These are phyloP conservation scores for Mycosphaerella arachidis DNA, from an alignment of 2,329 filamentous ascomycete genomes.

Conservation along the genomic window DNA sequence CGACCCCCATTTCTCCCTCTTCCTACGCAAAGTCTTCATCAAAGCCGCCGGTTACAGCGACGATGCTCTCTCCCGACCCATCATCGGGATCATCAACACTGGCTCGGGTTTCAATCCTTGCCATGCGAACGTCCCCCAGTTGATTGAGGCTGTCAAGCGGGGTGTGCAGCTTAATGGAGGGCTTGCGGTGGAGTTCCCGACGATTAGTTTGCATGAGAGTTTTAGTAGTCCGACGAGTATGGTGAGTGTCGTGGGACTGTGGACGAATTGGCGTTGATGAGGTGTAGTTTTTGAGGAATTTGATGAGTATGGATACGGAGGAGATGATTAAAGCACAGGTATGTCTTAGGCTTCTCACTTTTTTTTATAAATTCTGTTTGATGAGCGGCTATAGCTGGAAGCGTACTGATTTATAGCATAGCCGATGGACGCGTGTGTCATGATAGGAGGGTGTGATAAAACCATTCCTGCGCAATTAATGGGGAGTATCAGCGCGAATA, in stretches of 20 bases:
- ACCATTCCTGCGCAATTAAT: conserved; percentile 70
- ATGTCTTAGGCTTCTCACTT: conserved; percentile 55
- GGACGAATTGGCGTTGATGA: too few species aligned
- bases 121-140: conserved; percentile 66
- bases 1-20: conserved; percentile 69
- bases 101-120: conserved; percentile 70
- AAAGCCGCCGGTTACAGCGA: conserved; percentile 71
- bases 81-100: conserved; percentile 72
- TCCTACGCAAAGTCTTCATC: conserved; percentile 72
- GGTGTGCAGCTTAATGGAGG: conserved; percentile 65
- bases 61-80: conserved; percentile 64
- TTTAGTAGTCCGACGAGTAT: conserved; percentile 70
- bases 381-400: not conserved
- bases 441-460: conserved; percentile 63
- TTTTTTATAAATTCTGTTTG: not conserved
- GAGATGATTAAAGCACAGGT: conserved; percentile 68
- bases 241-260: conserved; percentile 27
- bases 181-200: conserved; percentile 67
- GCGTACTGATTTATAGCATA: not conserved
- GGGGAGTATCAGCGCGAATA: conserved; percentile 71
- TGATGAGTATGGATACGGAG: conserved; percentile 78
- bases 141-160: conserved; percentile 65
- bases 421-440: conserved; percentile 10
- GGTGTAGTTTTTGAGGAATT: conserved; percentile 55
- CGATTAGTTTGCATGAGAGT: conserved; percentile 66